Conservation (phyloP, 345 rosid species). For the Rhodamnia argentea region DNA sequence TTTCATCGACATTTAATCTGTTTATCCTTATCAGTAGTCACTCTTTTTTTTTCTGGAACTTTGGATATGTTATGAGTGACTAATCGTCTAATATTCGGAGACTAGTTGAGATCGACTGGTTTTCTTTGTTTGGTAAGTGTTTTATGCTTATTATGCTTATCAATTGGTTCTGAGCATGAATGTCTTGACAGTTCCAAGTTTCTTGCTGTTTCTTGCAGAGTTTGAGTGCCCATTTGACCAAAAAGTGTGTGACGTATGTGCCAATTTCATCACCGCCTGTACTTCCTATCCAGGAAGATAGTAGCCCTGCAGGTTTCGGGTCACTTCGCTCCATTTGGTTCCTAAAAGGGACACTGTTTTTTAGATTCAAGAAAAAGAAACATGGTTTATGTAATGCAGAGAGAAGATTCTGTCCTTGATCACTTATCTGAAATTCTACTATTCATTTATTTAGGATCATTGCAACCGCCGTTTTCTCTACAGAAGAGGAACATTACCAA, state of each 20-base stretch:
- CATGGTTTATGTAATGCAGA: neutral
- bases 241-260: slow-evolving; percentile 22
- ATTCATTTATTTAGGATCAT: slow-evolving; percentile 15
- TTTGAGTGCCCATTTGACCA: slow-evolving; percentile 36
- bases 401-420: neutral
- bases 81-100: neutral
- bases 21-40: no score
- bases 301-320: slow-evolving; percentile 18
- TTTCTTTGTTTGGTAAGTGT: neutral
- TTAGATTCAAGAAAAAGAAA: neutral
- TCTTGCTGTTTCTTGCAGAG: slow-evolving; percentile 23
- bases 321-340: neutral
- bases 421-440: neutral
- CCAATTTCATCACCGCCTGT: slow-evolving; percentile 67
- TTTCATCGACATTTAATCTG: neutral
- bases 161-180: neutral
- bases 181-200: neutral
- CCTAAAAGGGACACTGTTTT: neutral
- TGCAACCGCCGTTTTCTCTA: slow-evolving; percentile 13
- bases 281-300: slow-evolving; percentile 23
- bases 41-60: neutral
- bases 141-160: neutral
- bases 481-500: slow-evolving; percentile 27
- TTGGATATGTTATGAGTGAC: neutral
- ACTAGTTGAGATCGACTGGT: neutral